Evolutionary conservation across 768 basidiomycete species (phyloP).

Genomic region (Termitomyces sp.): DNA sequence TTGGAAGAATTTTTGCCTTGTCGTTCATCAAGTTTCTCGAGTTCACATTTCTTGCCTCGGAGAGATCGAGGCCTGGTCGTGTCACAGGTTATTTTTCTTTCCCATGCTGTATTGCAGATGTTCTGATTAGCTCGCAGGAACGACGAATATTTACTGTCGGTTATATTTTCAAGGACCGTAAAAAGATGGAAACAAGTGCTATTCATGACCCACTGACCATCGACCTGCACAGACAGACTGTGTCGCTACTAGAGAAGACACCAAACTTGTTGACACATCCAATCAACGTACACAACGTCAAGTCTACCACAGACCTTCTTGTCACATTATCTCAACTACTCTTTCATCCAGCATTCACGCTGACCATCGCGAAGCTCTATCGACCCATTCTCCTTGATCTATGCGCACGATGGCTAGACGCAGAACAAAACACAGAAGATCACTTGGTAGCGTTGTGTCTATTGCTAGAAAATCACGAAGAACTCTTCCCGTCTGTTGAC

Average conservation of each 20-base stretch:
- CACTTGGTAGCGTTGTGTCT: slow-evolving; percentile 56
- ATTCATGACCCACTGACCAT: slow-evolving; percentile 56
- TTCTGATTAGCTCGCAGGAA: neutral
- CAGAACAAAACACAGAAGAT: slow-evolving; percentile 41
- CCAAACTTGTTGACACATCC: slow-evolving; percentile 37
- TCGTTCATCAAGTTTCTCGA: neutral
- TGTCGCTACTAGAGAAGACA: slow-evolving; percentile 37
- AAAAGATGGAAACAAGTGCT: slow-evolving; percentile 20
- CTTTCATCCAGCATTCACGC: slow-evolving; percentile 56
- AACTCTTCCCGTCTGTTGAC: slow-evolving; percentile 60
- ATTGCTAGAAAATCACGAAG: slow-evolving; percentile 63
- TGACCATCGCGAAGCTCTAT: slow-evolving; percentile 58
- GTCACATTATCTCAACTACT: slow-evolving; percentile 55
- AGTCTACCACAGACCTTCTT: slow-evolving; percentile 41
- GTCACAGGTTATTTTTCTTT: neutral
- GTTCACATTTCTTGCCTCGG: neutral
- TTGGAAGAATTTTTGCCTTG: neutral
- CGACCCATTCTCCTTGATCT: slow-evolving; percentile 77
- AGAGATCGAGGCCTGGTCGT: neutral
- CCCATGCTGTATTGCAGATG: neutral
- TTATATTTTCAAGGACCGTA: slow-evolving; percentile 6
- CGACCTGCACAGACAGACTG: slow-evolving; percentile 52
- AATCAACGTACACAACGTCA: slow-evolving; percentile 30
- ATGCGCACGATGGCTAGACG: slow-evolving; percentile 76
- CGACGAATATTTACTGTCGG: neutral